Conservation (phyloP, 2,329 filamentous ascomycete genomes). For the Aphanoascus verrucosus region DNA sequence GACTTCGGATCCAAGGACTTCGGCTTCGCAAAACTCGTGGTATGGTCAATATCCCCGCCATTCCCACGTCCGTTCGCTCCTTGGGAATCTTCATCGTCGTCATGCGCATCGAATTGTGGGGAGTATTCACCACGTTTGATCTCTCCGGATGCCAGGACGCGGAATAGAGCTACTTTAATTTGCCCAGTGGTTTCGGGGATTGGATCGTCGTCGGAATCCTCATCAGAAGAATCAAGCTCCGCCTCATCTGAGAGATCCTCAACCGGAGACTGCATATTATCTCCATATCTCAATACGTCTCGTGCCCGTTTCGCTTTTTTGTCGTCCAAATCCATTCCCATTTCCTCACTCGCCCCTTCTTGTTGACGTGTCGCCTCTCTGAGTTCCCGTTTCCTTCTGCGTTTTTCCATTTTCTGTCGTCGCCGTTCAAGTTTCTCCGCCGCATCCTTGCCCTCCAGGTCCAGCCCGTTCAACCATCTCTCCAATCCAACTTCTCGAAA, state of each 20-base stretch:
- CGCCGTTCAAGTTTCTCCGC: slow-evolving; percentile 64
- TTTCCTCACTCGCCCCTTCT: slow-evolving; percentile 28
- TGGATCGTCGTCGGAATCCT: slow-evolving; percentile 64
- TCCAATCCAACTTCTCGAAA: slow-evolving; percentile 95
- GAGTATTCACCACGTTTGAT: slow-evolving; percentile 98
- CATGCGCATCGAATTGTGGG: slow-evolving; percentile 91
- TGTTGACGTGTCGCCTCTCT: slow-evolving; percentile 43
- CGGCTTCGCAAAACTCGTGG: slow-evolving; percentile 92
- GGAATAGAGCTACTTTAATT: slow-evolving; percentile 95
- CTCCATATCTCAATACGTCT: slow-evolving; percentile 67
- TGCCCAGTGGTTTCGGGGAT: slow-evolving; percentile 86
- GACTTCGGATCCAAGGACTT: slow-evolving; percentile 93
- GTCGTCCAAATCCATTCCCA: slow-evolving; percentile 33
- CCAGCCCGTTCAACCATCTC: slow-evolving; percentile 89
- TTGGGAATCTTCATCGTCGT: slow-evolving; percentile 68
- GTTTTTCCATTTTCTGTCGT: slow-evolving; percentile 64
- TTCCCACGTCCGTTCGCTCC: slow-evolving; percentile 39
- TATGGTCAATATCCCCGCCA: slow-evolving; percentile 84
- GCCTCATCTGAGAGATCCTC: slow-evolving; percentile 64
- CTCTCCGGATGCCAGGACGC: slow-evolving; percentile 87
- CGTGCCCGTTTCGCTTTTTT: slow-evolving; percentile 30
- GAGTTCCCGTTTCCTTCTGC: slow-evolving; percentile 60
- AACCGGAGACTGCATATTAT: slow-evolving; percentile 62
- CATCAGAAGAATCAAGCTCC: slow-evolving; percentile 52
- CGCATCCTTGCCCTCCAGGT: slow-evolving; percentile 85